Evolutionary conservation across 345 rosid species (phyloP), one percentile per base, ranked within the genome.

Genomic region (Pseudoturritis turrita): DNA sequence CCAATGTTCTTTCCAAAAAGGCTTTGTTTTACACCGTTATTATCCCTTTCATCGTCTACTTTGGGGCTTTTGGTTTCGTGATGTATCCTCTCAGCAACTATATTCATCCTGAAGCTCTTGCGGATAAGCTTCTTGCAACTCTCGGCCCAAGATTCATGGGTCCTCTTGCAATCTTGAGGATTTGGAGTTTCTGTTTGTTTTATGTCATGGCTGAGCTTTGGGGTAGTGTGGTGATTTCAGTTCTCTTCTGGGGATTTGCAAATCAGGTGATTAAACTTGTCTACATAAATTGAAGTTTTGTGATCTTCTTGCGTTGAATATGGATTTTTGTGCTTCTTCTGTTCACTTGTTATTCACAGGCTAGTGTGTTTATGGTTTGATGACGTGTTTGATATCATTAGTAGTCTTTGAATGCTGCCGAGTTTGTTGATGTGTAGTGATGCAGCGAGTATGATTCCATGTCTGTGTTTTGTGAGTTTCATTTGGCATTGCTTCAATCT

Each of bases 181-280:
- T 89, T 80, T 94, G 98, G 98, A 86, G 86, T 45, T 94, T 90
- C 83, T 90, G 97, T 78, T 82, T 94, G 85, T 94, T 94, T 79
- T 94, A 94, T 81, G 98, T 94, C 71, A 94, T 94, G 98, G 98
- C 98, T 82, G 98, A 94, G 78, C 86, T 94, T 72, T 94, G 98
- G 98, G 98, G 98, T 11, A 94, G 98, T 73, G 98, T 94, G 35
- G 98, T 94, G 68, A 37, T 94, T 53, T 94, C 98, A 21, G 98
- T 94, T 76, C 89, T 94, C 39, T 94, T 94, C 75, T 94, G 98
- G 98, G 98, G 98, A 9, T 86, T 94, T 70, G 98, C 98, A 21
- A 94, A 94, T 88, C 98, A 94, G 97, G 98, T 90, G 62, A 78
- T 40, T 45, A 17, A 13, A 36, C 53, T 44, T 36, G 10, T 55